Percentiles rank a stretch among this genome's conserved stretches.
phyloP scores from a whole-genome alignment of 768 basidiomycete genomes.

The Lactarius deliciosus region DNA sequence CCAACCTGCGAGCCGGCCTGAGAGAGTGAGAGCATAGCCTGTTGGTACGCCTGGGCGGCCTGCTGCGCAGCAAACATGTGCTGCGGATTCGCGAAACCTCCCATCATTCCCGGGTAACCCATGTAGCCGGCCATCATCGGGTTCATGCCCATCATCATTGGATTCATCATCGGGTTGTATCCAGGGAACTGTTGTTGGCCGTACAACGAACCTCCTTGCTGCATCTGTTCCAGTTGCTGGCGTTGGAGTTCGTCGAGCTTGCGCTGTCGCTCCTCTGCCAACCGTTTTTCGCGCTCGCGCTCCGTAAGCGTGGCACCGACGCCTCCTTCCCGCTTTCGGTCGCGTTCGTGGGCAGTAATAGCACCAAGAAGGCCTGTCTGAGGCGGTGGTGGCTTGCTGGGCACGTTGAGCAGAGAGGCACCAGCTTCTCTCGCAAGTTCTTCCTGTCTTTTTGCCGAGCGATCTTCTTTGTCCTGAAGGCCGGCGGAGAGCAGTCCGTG shows the following conservation, averaged over 20 bases:
- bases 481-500: slow-evolving; percentile 94
- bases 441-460: slow-evolving; percentile 94
- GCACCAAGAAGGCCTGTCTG: slow-evolving; percentile 95
- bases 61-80: slow-evolving; percentile 87
- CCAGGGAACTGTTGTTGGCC: slow-evolving; percentile 47
- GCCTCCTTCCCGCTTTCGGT: slow-evolving; percentile 91
- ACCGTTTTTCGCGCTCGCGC: slow-evolving; percentile 86
- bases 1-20: slow-evolving; percentile 69
- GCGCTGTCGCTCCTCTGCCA: slow-evolving; percentile 90
- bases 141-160: slow-evolving; percentile 61
- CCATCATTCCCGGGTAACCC: slow-evolving; percentile 56
- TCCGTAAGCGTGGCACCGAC: slow-evolving; percentile 94
- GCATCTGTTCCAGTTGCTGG: slow-evolving; percentile 88
- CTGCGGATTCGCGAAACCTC: slow-evolving; percentile 56
- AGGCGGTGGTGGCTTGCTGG: slow-evolving; percentile 89
- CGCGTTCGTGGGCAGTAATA: slow-evolving; percentile 92
- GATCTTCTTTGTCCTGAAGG: slow-evolving; percentile 91
- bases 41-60: slow-evolving; percentile 83
- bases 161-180: slow-evolving; percentile 78
- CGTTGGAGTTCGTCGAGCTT: slow-evolving; percentile 89
- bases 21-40: slow-evolving; percentile 83
- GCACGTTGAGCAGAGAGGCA: slow-evolving; percentile 92
- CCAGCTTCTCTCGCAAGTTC: slow-evolving; percentile 91
- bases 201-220: slow-evolving; percentile 73
- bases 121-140: slow-evolving; percentile 59